Evolutionary conservation across 192 early-diverging fungal species (phyloP), one percentile per base, ranked within the genome.

Genomic region (Geosiphon pyriformis): DNA sequence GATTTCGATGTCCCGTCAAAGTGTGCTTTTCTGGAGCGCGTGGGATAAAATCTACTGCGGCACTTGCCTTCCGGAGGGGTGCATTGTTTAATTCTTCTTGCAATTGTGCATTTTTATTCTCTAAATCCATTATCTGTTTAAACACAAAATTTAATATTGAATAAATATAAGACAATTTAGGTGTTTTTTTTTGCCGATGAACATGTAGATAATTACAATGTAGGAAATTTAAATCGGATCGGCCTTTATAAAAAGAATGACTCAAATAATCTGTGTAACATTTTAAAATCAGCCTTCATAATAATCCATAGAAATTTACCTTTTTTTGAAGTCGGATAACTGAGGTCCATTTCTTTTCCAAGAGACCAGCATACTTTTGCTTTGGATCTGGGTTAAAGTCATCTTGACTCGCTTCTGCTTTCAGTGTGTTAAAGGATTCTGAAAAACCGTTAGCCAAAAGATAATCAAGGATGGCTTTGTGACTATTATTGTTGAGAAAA

Each of bases 331-430:
- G 74, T 8, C 95, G 80, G 57, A 96, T 90, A 7, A 96, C 88
- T n/a, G 92, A 92, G 12, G 90, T 91, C 95, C 95, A 98, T 69
- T 98, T 98, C 72, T 91, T 92, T 72, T 94, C 90, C 46, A 94
- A 74, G 49, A 92, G 63, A 31, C 89, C 90, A 26, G 91, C 78
- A 54, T 85, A 90, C 65, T 86, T 87, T 73, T 90, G 86, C 70
- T 89, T 90, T 12, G 85, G 80, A 66, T 90, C 91, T 1, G 84
- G 79, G 20, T 78, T 78, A 67, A 88, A 92, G 35, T 87, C 88
- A 30, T 84, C 80, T 64, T 93, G 82, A 50, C 75, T 77, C 26
- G 90, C 79, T 72, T 97, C 95, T 18, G 63, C 72, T 65, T 82
- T 80, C 47, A 97, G 82, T 2, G 83, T 81, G n/a, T 74, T 71